Conservation (phyloP, 768 basidiomycete species). For the Suillus cothurnatus region DNA sequence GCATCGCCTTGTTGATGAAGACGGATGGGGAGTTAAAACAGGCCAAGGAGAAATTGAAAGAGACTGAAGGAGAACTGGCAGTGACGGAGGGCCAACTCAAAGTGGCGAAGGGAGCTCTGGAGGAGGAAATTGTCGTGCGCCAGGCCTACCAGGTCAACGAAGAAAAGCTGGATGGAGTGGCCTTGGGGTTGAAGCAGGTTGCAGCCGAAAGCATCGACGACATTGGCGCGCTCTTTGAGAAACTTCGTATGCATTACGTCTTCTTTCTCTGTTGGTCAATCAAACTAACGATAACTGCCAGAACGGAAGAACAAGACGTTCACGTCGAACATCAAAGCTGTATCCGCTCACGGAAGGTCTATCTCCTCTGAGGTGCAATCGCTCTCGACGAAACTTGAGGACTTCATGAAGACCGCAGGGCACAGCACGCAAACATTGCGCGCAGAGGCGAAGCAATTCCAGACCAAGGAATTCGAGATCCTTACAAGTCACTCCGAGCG, state of each 20-base stretch:
- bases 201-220: constrained; percentile 72
- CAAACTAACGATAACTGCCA: constrained; percentile 32
- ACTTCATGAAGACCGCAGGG: constrained; percentile 58
- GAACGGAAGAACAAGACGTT: constrained; percentile 75
- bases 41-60: constrained; percentile 56
- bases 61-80: constrained; percentile 53
- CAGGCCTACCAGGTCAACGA: constrained; percentile 81
- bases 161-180: constrained; percentile 67
- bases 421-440: constrained; percentile 57
- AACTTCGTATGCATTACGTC: constrained; percentile 63
- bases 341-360: constrained; percentile 60
- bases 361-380: constrained; percentile 55
- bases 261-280: neutral
- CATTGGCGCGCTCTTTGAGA: constrained; percentile 71
- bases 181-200: constrained; percentile 63
- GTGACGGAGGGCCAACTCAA: constrained; percentile 60
- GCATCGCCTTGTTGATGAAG: constrained; percentile 73
- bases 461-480: constrained; percentile 56
- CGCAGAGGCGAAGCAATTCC: constrained; percentile 56
- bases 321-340: constrained; percentile 64
- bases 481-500: constrained; percentile 51
- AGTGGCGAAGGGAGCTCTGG: constrained; percentile 57
- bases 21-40: constrained; percentile 75
- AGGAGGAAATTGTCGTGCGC: constrained; percentile 80
- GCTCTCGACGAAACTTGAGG: constrained; percentile 60